phyloP scores from a whole-genome alignment of 2,329 filamentous ascomycete species.

The Xylaria sp. region DNA sequence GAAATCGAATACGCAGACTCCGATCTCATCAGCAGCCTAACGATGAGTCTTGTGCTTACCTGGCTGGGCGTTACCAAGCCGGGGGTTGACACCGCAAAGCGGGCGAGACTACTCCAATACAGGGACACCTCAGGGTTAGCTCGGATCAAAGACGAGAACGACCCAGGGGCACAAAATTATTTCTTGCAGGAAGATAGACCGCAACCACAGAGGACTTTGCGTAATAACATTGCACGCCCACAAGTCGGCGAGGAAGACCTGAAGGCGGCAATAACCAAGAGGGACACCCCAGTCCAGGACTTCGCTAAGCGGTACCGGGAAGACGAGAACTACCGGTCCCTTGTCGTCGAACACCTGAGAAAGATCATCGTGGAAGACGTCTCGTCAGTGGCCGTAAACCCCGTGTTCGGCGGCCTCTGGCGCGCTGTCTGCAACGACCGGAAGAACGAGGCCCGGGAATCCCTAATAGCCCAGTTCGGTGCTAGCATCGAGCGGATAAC shows the following conservation, averaged over 20 bases:
- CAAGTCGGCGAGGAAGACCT: constrained; percentile 3
- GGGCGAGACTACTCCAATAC: background rate
- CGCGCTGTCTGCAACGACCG: constrained; percentile 52
- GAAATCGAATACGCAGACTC: constrained; percentile 30
- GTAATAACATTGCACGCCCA: background rate
- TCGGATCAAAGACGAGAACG: constrained; percentile 1
- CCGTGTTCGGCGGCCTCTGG: constrained; percentile 55
- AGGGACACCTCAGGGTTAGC: too few species aligned
- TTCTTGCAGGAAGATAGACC: too few species aligned
- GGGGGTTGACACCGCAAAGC: background rate
- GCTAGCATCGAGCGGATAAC: constrained; percentile 41
- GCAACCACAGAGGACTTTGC: background rate
- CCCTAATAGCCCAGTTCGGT: constrained; percentile 47
- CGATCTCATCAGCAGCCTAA: constrained; percentile 33
- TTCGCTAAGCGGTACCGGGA: constrained; percentile 45
- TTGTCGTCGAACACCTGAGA: constrained; percentile 44
- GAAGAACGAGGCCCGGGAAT: constrained; percentile 43
- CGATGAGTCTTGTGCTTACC: constrained; percentile 20
- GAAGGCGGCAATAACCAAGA: constrained; percentile 1
- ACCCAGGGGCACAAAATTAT: background rate
- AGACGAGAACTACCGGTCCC: constrained; percentile 42
- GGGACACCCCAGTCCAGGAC: constrained; percentile 25
- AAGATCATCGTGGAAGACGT: constrained; percentile 50
- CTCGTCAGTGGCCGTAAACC: constrained; percentile 49
- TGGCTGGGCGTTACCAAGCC: constrained; percentile 39